phyloP scores from a whole-genome alignment of 257 asterid genomes.

The Ligustrum vulgare region DNA sequence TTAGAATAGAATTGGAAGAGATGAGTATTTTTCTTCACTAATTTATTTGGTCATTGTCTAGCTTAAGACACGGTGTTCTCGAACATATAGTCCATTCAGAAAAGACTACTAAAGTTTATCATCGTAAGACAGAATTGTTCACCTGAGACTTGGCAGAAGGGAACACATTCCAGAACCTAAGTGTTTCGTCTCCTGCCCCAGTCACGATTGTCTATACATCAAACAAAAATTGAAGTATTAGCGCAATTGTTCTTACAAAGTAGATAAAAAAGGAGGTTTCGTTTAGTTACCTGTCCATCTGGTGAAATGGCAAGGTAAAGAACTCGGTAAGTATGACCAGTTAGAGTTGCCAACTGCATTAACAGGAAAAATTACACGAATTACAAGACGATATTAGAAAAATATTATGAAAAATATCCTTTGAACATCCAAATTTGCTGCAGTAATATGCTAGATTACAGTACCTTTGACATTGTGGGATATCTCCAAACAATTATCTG shows the following conservation, averaged over 20 bases:
- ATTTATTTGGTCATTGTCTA: background rate
- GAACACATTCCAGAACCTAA: conserved; percentile 92
- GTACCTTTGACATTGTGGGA: conserved; percentile 93
- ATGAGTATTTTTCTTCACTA: too few species aligned
- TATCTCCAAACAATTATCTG: conserved; percentile 93
- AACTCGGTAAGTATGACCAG: conserved; percentile 89
- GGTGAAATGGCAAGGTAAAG: conserved; percentile 96
- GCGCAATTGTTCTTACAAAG: background rate
- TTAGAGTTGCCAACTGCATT: conserved; percentile 89
- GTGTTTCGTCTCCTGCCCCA: conserved; percentile 99
- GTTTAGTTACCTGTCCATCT: conserved; percentile 78
- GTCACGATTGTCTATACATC: conserved; percentile 80
- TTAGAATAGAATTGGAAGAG: too few species aligned
- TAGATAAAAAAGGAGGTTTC: background rate
- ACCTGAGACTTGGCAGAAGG: conserved; percentile 96
- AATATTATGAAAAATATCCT: background rate
- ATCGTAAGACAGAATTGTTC: background rate
- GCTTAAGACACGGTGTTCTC: background rate
- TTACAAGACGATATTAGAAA: background rate
- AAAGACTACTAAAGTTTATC: too few species aligned
- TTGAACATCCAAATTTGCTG: background rate
- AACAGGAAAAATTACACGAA: conserved; percentile 2
- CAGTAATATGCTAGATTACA: background rate
- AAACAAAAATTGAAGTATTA: background rate
- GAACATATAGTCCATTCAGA: too few species aligned